A percentile compares a stretch with the other conserved stretches of the same genome.
Conservation (phyloP, 805 yeast genomes). For the Scheffersomyces lignosus region DNA sequence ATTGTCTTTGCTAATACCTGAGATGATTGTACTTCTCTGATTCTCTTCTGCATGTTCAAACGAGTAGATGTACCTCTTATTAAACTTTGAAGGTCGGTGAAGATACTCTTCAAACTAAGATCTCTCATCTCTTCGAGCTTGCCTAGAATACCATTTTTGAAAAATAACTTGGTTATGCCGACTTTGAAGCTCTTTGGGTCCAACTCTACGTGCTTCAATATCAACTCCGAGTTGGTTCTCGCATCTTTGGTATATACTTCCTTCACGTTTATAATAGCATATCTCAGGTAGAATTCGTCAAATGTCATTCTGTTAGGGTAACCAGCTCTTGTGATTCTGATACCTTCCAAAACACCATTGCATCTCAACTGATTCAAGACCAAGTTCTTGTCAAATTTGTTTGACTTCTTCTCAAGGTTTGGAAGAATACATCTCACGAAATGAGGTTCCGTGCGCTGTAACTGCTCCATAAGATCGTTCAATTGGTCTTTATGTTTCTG, state of each 20-base stretch:
- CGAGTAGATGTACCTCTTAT: slow-evolving; percentile 68
- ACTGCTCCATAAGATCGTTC: slow-evolving; percentile 63
- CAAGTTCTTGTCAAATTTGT: slow-evolving; percentile 66
- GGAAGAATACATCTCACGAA: slow-evolving; percentile 96
- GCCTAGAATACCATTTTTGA: slow-evolving; percentile 76
- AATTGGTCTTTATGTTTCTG: slow-evolving; percentile 88
- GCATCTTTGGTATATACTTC: slow-evolving; percentile 45
- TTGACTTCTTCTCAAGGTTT: slow-evolving; percentile 70
- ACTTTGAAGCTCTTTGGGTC: slow-evolving; percentile 61
- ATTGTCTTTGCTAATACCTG: slow-evolving; percentile 66
- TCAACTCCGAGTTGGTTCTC: slow-evolving; percentile 67
- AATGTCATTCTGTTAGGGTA: slow-evolving; percentile 91
- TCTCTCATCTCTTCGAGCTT: slow-evolving; percentile 79
- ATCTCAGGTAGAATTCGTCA: slow-evolving; percentile 74
- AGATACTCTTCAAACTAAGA: slow-evolving; percentile 50
- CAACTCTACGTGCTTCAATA: slow-evolving; percentile 62
- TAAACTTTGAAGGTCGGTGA: slow-evolving; percentile 62
- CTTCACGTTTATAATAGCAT: slow-evolving; percentile 63
- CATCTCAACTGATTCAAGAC: slow-evolving; percentile 90
- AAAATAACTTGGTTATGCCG: slow-evolving; percentile 72
- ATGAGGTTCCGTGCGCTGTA: slow-evolving; percentile 86
- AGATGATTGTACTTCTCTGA: slow-evolving; percentile 70
- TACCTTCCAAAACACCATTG: slow-evolving; percentile 98
- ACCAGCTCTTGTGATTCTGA: slow-evolving; percentile 94
- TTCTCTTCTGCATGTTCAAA: slow-evolving; percentile 39